Conservation (phyloP, 768 basidiomycete genomes). For the Mycena capillaripes region DNA sequence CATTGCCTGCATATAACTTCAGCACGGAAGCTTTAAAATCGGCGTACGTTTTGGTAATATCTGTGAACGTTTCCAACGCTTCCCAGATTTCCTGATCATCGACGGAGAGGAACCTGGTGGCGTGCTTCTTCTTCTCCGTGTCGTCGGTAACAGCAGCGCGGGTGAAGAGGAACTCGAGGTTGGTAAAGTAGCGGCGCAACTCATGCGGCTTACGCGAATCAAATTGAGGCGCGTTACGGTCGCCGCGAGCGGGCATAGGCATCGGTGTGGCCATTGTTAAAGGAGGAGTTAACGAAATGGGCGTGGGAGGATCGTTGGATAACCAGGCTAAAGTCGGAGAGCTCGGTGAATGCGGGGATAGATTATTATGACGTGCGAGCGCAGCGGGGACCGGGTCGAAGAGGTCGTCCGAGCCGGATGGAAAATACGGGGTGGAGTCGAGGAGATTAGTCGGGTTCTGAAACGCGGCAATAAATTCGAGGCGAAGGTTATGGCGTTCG, state of each 20-base stretch:
- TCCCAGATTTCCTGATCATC: slow-evolving; percentile 40
- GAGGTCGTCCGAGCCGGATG: neutral
- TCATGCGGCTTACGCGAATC: slow-evolving; percentile 34
- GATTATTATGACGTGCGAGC: slow-evolving; percentile 12
- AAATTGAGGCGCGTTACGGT: slow-evolving; percentile 37
- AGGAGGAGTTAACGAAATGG: neutral
- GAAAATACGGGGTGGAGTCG: neutral
- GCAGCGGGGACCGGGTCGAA: neutral
- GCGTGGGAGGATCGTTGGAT: slow-evolving; percentile 11
- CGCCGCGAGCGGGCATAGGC: slow-evolving; percentile 39
- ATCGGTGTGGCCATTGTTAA: neutral
- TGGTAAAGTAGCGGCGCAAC: slow-evolving; percentile 36
- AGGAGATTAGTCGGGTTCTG: slow-evolving; percentile 7
- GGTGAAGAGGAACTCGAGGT: slow-evolving; percentile 33
- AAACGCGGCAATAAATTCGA: slow-evolving; percentile 8
- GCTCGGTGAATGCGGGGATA: slow-evolving; percentile 2
- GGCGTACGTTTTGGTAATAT: slow-evolving; percentile 30
- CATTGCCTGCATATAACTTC: slow-evolving; percentile 42
- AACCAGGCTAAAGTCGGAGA: slow-evolving; percentile 10
- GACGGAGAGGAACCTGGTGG: slow-evolving; percentile 28
- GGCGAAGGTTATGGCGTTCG: neutral
- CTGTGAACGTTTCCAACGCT: slow-evolving; percentile 20
- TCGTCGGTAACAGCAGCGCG: slow-evolving; percentile 18
- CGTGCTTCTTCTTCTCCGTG: slow-evolving; percentile 36
- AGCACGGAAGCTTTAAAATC: slow-evolving; percentile 40